Evolutionary conservation across 768 basidiomycete genomes (phyloP).

Genomic region (Mycena sanguinolenta): DNA sequence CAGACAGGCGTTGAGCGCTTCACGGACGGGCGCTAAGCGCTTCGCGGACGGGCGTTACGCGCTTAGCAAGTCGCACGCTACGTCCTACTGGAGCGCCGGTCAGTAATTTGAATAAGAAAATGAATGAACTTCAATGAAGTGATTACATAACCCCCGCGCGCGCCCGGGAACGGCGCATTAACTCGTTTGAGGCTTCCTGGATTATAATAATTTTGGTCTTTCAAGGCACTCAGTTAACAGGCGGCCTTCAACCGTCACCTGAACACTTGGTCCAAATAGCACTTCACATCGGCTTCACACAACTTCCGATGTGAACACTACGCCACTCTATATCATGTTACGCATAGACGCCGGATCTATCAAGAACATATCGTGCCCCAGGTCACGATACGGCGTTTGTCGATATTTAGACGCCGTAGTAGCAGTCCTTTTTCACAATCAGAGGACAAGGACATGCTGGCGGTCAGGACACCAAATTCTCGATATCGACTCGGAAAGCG

Average conservation of each 20-base stretch:
- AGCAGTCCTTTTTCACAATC: constrained; percentile 72
- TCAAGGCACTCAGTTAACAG: neutral
- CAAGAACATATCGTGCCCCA: neutral
- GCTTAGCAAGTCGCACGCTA: neutral
- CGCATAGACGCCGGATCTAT: neutral
- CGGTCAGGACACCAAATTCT: constrained; percentile 94
- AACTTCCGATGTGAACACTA: too few relatives aligned
- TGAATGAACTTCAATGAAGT: neutral
- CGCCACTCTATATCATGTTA: too few relatives aligned
- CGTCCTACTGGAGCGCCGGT: neutral
- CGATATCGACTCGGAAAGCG: too few relatives aligned
- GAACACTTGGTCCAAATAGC: too few relatives aligned
- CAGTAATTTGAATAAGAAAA: neutral
- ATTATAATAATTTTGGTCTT: too few relatives aligned
- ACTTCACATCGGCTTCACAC: neutral
- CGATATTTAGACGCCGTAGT: neutral
- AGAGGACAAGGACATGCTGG: constrained; percentile 88
- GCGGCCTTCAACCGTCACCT: neutral
- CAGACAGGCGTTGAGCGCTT: too few relatives aligned
- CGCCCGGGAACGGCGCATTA: neutral
- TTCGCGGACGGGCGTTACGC: too few relatives aligned
- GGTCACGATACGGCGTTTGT: neutral
- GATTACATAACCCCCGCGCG: neutral
- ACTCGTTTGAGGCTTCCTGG: neutral
- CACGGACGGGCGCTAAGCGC: neutral